These are phyloP conservation scores for Alternaria conjuncta DNA, from an alignment of 2,329 filamentous ascomycete species.

Conservation along the genomic window DNA sequence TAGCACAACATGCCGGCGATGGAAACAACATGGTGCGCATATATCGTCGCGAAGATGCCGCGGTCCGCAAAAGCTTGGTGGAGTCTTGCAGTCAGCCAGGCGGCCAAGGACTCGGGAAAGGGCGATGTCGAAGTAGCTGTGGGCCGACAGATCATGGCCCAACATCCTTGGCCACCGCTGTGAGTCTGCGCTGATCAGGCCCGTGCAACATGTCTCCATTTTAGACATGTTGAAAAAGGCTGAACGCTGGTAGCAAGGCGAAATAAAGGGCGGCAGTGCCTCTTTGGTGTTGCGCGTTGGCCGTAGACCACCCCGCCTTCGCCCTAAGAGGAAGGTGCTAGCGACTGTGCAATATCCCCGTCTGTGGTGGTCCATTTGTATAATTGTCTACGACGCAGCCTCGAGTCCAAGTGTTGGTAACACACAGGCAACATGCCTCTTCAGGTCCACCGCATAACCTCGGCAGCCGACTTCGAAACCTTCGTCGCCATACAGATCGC, in stretches of 20 bases:
- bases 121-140: not conserved
- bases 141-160: not conserved
- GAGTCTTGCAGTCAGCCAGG: constrained; percentile 15
- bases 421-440: constrained; percentile 38
- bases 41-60: not conserved
- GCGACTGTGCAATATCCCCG: not conserved
- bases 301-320: constrained; percentile 1
- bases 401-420: not conserved
- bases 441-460: constrained; percentile 35
- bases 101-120: not conserved
- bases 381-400: not conserved
- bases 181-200: not conserved
- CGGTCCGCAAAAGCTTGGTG: constrained; percentile 10
- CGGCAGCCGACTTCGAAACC: constrained; percentile 35
- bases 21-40: not conserved
- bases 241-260: not conserved
- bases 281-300: constrained; percentile 4
- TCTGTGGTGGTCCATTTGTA: not conserved
- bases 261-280: constrained; percentile 16
- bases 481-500: constrained; percentile 36
- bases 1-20: not conserved
- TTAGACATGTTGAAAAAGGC: not conserved
- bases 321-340: constrained; percentile 7
- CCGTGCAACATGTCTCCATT: not conserved
- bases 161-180: not conserved